Evolutionary conservation across 495 filamentous ascomycete species (phyloP).

Genomic region (Clavariopsis aquatica): DNA sequence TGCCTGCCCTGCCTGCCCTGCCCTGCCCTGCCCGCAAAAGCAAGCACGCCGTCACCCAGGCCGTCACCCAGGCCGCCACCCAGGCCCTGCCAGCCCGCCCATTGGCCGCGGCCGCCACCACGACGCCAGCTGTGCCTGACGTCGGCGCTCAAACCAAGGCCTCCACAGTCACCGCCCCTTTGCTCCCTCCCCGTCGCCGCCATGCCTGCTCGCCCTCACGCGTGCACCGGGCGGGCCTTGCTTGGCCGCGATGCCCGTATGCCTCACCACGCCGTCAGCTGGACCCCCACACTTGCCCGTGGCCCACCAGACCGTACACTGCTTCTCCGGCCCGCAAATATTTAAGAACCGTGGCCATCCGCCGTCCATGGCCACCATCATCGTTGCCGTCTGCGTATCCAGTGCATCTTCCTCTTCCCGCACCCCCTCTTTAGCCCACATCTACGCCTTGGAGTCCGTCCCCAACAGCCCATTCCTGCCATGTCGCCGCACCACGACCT

Average conservation of each 20-base stretch:
- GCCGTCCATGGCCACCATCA: constrained; percentile 17
- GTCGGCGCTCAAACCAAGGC: constrained; percentile 34
- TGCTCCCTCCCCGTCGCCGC: constrained; percentile 23
- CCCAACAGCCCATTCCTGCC: constrained; percentile 1
- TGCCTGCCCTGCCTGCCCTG: constrained; percentile 19
- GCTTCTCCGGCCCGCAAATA: constrained; percentile 32
- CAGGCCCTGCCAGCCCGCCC: constrained; percentile 13
- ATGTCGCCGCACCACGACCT: constrained; percentile 40
- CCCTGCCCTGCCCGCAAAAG: constrained; percentile 30
- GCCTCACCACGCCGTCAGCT: constrained; percentile 35
- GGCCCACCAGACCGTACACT: constrained; percentile 9
- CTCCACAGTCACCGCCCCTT: constrained; percentile 39
- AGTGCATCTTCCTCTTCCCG: too few species aligned
- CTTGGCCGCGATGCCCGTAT: constrained; percentile 26
- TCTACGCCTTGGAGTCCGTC: constrained; percentile 7
- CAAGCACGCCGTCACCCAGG: constrained; percentile 24
- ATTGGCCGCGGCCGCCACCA: constrained; percentile 3
- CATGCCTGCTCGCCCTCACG: constrained; percentile 34
- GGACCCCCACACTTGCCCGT: constrained; percentile 38
- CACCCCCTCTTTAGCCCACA: constrained; percentile 21
- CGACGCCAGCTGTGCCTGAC: constrained; percentile 35
- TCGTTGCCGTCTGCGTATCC: constrained; percentile 36
- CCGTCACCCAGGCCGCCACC: constrained; percentile 22
- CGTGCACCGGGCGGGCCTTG: constrained; percentile 29
- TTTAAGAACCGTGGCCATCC: constrained; percentile 34